A percentile compares a stretch with the other conserved stretches of the same genome.
phyloP scores from a whole-genome alignment of 768 basidiomycete species.

The Agrocybe pediades region DNA sequence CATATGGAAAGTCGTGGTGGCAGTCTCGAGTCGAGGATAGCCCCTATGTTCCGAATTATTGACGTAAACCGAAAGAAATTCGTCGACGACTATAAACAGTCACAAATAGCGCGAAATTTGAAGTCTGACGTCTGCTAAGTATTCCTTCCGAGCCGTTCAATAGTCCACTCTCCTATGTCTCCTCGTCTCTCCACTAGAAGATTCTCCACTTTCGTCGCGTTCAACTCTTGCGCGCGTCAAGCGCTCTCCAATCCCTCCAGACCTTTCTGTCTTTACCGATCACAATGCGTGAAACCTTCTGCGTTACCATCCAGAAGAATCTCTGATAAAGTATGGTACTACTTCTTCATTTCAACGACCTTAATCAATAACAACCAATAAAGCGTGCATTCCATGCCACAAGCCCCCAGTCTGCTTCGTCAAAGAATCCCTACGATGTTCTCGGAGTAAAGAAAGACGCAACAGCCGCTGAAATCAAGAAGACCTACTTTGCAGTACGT shows the following conservation, averaged over 20 bases:
- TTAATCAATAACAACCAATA: slow-evolving; percentile 18
- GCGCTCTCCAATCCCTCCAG: slow-evolving; percentile 30
- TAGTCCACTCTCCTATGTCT: slow-evolving; percentile 39
- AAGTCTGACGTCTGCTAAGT: slow-evolving; percentile 6
- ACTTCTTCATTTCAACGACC: neutral
- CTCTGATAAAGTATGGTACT: slow-evolving; percentile 41
- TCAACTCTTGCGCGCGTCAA: slow-evolving; percentile 55
- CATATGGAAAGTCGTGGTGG: slow-evolving; percentile 92
- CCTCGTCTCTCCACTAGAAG: slow-evolving; percentile 50
- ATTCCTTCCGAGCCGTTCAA: neutral
- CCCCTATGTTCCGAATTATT: neutral
- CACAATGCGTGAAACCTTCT: slow-evolving; percentile 31
- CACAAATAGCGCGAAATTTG: slow-evolving; percentile 38
- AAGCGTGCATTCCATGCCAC: slow-evolving; percentile 83
- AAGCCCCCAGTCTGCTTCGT: slow-evolving; percentile 47
- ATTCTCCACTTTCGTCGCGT: slow-evolving; percentile 57
- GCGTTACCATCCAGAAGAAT: slow-evolving; percentile 27
- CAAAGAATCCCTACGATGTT: slow-evolving; percentile 90
- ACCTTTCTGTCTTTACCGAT: slow-evolving; percentile 39
- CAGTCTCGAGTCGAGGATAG: slow-evolving; percentile 36
- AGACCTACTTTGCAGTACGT: slow-evolving; percentile 91
- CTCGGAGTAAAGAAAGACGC: slow-evolving; percentile 88
- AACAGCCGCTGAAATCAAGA: slow-evolving; percentile 89
- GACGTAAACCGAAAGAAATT: neutral
- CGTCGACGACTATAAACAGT: slow-evolving; percentile 19